Evolutionary conservation across 2,329 filamentous ascomycete genomes (phyloP), one percentile per base, ranked within the genome.

Genomic region (Xylariaceae sp.): DNA sequence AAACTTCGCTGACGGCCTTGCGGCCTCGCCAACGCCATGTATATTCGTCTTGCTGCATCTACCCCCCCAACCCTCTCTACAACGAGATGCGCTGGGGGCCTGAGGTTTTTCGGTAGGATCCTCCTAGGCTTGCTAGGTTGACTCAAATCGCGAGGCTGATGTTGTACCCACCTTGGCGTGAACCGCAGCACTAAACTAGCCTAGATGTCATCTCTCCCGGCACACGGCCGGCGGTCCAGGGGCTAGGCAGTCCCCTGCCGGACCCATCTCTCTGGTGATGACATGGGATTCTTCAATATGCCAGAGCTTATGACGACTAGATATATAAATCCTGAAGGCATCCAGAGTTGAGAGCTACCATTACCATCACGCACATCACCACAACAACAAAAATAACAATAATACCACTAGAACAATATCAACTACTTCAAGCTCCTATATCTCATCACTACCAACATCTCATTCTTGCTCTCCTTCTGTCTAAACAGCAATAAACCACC

Each of bases 281-380:
- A 20, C 26, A 53, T 40, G 53, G 50, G 20, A 29, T 8, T 36
- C 23, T 47, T 53, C 20, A 15, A 42, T 48, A 44, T 53, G 35
- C 33, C 33, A 52, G 41, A 42, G 44, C 37, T 54, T 43, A 43
- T 26, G 42, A 50, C 11, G 13, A 33, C 33, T 21, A 55, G 35
- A 52, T 48, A 60, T 59, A 55, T 58, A 59, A 52, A 47, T 48
- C 50, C 44, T 43, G 50, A 41, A 55, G 44, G 37, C 44, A 43
- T 51, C 48, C 57, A 18, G 47, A 29, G 35, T 57, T 18, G 46
- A 55, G 27, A 29, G 39, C 33, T 15, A 54, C 45, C 47, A 48
- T 47, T 50, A 51, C 37, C 56, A 60, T 46, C 41, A 62, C 63
- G 67, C 68, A 57, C 67, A 68, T 55, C 64, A 55, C n/a, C 50